Conservation (phyloP, 805 yeast genomes). For the Sugiyamaella qingdaonensis region DNA sequence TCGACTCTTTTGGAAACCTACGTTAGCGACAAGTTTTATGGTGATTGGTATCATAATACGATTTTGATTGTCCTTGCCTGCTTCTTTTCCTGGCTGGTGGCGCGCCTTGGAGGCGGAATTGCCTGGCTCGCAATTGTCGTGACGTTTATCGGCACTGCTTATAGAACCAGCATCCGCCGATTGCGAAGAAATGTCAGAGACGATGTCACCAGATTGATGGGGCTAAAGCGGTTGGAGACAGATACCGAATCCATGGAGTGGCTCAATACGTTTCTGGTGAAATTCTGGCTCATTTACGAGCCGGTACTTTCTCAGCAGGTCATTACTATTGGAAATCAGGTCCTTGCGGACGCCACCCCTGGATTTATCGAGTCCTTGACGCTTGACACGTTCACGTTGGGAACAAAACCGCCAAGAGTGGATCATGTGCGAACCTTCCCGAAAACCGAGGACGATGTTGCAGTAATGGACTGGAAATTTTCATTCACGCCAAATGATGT, state of each 20-base stretch:
- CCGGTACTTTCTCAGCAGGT: slow-evolving; percentile 85
- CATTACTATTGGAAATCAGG: slow-evolving; percentile 78
- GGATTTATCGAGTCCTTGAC: slow-evolving; percentile 77
- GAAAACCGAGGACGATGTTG: slow-evolving; percentile 86
- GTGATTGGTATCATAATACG: slow-evolving; percentile 96
- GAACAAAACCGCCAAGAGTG: slow-evolving; percentile 92
- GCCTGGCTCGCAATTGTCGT: slow-evolving; percentile 78
- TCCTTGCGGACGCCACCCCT: slow-evolving; percentile 78
- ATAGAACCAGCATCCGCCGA: slow-evolving; percentile 78
- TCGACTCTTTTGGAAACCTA: slow-evolving; percentile 73
- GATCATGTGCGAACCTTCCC: slow-evolving; percentile 86
- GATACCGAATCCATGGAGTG: slow-evolving; percentile 95
- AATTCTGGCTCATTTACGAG: slow-evolving; percentile 88
- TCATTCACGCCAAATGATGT: slow-evolving; percentile 89
- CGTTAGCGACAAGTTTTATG: slow-evolving; percentile 71
- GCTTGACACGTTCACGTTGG: slow-evolving; percentile 85
- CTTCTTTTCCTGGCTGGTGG: slow-evolving; percentile 70
- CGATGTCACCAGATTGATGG: slow-evolving; percentile 78
- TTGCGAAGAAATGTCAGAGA: slow-evolving; percentile 73
- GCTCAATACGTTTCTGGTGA: slow-evolving; percentile 83
- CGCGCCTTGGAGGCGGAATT: slow-evolving; percentile 68
- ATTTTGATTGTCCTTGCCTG: slow-evolving; percentile 66
- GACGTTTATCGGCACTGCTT: slow-evolving; percentile 58
- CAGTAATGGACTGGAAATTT: slow-evolving; percentile 96
- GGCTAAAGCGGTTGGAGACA: slow-evolving; percentile 73